A percentile compares a stretch with the other conserved stretches of the same genome.
These are phyloP conservation scores for Thraustochytrium sp. DNA, from an alignment of 352 stramenopile species.

Conservation along the genomic window DNA sequence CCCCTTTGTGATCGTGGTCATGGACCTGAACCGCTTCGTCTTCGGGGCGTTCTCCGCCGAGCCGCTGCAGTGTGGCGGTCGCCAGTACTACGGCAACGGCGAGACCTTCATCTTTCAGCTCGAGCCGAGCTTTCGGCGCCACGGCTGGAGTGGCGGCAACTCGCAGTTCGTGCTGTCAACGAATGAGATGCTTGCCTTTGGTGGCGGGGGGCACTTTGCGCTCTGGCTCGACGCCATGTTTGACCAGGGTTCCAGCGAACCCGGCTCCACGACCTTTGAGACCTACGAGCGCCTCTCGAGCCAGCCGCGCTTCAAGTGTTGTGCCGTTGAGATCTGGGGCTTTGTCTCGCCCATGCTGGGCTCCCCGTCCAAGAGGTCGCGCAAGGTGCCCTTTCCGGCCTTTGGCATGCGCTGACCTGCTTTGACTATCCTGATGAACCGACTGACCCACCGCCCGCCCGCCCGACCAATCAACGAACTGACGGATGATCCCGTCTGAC, in stretches of 20 bases:
- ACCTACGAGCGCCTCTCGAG: background rate
- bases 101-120: slow-evolving; percentile 37
- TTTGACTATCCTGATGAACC: no score
- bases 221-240: slow-evolving; percentile 19
- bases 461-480: no score
- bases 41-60: slow-evolving; percentile 25
- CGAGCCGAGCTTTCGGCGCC: background rate
- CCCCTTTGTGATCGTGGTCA: slow-evolving; percentile 34
- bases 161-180: background rate
- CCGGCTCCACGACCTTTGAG: slow-evolving; percentile 28
- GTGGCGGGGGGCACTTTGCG: slow-evolving; percentile 24
- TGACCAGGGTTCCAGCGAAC: slow-evolving; percentile 18
- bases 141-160: slow-evolving; percentile 5
- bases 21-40: slow-evolving; percentile 34
- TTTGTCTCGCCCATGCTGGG: background rate
- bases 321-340: slow-evolving; percentile 32
- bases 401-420: background rate
- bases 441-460: no score
- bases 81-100: slow-evolving; percentile 14
- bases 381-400: background rate
- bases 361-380: background rate
- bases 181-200: slow-evolving; percentile 35
- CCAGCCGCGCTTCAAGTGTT: background rate
- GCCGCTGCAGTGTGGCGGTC: background rate
- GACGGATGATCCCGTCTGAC: no score